Evolutionary conservation across 2,329 filamentous ascomycete species (phyloP).

Genomic region (Shiraia bambusicola): DNA sequence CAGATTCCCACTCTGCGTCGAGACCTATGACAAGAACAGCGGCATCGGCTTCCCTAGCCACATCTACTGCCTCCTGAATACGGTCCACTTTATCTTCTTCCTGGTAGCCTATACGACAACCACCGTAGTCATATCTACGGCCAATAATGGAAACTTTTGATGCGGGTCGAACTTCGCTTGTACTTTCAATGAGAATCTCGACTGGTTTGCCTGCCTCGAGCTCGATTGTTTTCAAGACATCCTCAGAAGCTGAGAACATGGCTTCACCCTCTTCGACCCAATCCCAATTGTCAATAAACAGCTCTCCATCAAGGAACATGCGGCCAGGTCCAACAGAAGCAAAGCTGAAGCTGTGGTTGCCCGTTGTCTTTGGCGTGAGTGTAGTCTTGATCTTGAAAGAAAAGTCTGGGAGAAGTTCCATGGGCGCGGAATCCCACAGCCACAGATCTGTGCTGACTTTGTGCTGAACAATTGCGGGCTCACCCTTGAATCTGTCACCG

Average conservation of each 20-base stretch:
- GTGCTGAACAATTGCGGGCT: slow-evolving; percentile 59
- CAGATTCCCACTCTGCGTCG: slow-evolving; percentile 76
- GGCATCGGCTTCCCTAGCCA: slow-evolving; percentile 71
- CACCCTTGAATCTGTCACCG: slow-evolving; percentile 63
- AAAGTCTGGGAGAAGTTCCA: slow-evolving; percentile 63
- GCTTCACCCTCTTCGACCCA: slow-evolving; percentile 70
- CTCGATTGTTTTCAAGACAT: slow-evolving; percentile 62
- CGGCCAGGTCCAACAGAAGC: slow-evolving; percentile 67
- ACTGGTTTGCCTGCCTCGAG: slow-evolving; percentile 62
- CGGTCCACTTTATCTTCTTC: slow-evolving; percentile 64
- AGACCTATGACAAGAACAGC: slow-evolving; percentile 77
- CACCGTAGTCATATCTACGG: slow-evolving; percentile 67
- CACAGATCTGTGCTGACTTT: slow-evolving; percentile 67
- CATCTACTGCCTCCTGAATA: slow-evolving; percentile 59
- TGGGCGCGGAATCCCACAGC: slow-evolving; percentile 69
- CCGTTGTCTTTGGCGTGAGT: slow-evolving; percentile 60
- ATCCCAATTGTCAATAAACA: slow-evolving; percentile 66
- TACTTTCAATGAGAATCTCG: slow-evolving; percentile 65
- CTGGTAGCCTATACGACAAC: slow-evolving; percentile 71
- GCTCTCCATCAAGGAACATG: slow-evolving; percentile 60
- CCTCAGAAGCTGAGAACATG: slow-evolving; percentile 69
- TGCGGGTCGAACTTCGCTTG: slow-evolving; percentile 64
- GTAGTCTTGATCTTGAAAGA: slow-evolving; percentile 64
- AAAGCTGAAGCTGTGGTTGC: slow-evolving; percentile 67
- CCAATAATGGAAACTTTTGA: slow-evolving; percentile 60